A percentile compares a stretch with the other conserved stretches of the same genome.
These are phyloP conservation scores for Rosa rugosa DNA, from an alignment of 306 rosid species.

Conservation along the genomic window DNA sequence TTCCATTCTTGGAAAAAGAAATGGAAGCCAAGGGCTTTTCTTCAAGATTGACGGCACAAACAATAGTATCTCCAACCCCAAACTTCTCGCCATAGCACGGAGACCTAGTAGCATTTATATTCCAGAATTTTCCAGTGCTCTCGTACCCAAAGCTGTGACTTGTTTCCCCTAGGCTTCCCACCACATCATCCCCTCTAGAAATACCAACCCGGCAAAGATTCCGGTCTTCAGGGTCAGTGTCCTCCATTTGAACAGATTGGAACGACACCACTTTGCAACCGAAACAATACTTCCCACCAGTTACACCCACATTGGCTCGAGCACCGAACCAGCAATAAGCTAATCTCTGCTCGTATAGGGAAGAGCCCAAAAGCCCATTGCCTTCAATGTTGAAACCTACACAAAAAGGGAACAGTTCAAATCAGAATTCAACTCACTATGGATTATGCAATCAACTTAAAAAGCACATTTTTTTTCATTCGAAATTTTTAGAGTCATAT, in stretches of 20 bases:
- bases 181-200: slow-evolving; percentile 50
- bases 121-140: slow-evolving; percentile 42
- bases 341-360: slow-evolving; percentile 46
- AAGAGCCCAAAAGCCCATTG: slow-evolving; percentile 39
- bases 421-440: not conserved
- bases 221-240: slow-evolving; percentile 34
- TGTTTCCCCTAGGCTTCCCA: slow-evolving; percentile 55
- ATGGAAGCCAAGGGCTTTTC: slow-evolving; percentile 44
- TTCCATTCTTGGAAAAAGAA: slow-evolving; percentile 62
- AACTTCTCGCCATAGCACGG: slow-evolving; percentile 45
- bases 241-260: slow-evolving; percentile 38
- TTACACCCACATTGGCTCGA: slow-evolving; percentile 48
- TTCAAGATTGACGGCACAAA: slow-evolving; percentile 53
- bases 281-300: slow-evolving; percentile 50
- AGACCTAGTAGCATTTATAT: slow-evolving; percentile 29
- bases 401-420: not conserved
- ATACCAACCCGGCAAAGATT: slow-evolving; percentile 52
- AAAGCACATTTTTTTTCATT: no score
- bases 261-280: slow-evolving; percentile 47
- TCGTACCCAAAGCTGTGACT: slow-evolving; percentile 51
- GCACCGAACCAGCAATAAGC: slow-evolving; percentile 66
- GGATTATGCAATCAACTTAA: no score
- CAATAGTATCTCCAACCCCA: slow-evolving; percentile 48
- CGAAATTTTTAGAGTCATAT: no score
- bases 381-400: slow-evolving; percentile 42